These are phyloP conservation scores for Colletotrichum sp. DNA, from an alignment of 2,329 filamentous ascomycete genomes.

Conservation along the genomic window DNA sequence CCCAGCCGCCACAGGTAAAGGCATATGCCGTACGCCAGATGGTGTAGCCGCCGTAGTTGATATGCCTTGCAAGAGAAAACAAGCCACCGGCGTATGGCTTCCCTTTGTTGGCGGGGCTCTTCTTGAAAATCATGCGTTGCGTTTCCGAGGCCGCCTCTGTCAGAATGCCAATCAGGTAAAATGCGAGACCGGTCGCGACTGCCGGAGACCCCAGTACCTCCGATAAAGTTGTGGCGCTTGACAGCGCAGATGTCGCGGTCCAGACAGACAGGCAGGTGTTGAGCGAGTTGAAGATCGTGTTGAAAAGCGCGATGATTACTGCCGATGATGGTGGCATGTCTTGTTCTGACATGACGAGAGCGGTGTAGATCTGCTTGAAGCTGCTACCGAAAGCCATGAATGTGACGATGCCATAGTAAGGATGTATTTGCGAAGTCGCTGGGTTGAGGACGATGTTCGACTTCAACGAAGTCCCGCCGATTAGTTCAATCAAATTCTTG, in stretches of 20 bases:
- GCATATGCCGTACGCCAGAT: background rate
- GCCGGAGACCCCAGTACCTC: background rate
- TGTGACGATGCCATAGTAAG: background rate
- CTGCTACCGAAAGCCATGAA: background rate
- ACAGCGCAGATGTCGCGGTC: background rate
- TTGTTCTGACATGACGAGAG: background rate
- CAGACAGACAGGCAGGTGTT: background rate
- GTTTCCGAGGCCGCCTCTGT: background rate
- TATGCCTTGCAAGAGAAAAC: background rate
- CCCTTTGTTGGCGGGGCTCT: background rate
- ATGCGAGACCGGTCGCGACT: background rate
- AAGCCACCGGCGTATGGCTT: background rate
- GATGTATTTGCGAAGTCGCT: background rate
- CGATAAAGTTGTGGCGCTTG: background rate
- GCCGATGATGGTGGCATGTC: background rate
- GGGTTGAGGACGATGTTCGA: fast-evolving
- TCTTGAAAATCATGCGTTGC: background rate
- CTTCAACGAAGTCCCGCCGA: background rate
- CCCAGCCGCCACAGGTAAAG: background rate
- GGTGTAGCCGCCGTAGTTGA: conserved; percentile 1
- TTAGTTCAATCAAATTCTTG: fast-evolving
- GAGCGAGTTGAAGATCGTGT: background rate
- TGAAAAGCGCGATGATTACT: background rate
- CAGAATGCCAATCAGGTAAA: background rate
- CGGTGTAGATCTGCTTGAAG: background rate